phyloP scores from a whole-genome alignment of 805 yeast species.

The Candida ortonii region DNA sequence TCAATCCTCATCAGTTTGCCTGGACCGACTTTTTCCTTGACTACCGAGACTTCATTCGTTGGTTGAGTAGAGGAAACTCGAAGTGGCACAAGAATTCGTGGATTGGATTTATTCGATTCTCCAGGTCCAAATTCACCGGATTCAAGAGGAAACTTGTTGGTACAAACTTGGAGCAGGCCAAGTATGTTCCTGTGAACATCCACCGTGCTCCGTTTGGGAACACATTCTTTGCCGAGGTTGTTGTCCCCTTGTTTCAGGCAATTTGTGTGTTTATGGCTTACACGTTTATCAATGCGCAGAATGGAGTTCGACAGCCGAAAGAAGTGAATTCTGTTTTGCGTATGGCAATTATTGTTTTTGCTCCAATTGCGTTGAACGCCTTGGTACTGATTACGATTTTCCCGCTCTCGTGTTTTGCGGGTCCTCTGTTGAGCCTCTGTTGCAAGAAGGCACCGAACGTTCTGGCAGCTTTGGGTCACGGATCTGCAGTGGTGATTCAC shows the following conservation, averaged over 20 bases:
- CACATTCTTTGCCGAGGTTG: conserved; percentile 73
- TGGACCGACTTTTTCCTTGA: conserved; percentile 47
- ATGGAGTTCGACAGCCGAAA: conserved; percentile 59
- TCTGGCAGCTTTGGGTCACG: conserved; percentile 42
- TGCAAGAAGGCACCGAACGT: conserved; percentile 35
- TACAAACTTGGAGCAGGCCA: conserved; percentile 36
- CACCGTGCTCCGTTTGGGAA: conserved; percentile 78
- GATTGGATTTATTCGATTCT: conserved; percentile 69
- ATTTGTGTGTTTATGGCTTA: conserved; percentile 70
- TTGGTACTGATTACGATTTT: conserved; percentile 33
- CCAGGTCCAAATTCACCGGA: conserved; percentile 90
- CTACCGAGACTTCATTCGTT: conserved; percentile 50
- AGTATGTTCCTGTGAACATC: conserved; percentile 39
- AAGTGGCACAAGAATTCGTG: conserved; percentile 70
- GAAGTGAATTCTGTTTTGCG: conserved; percentile 61
- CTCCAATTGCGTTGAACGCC: conserved; percentile 46
- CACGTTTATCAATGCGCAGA: conserved; percentile 80
- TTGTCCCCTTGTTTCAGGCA: conserved; percentile 69
- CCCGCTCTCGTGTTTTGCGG: conserved; percentile 36
- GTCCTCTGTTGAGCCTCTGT: conserved; percentile 36
- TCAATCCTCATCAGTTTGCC: conserved; percentile 54
- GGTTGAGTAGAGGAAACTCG: conserved; percentile 81
- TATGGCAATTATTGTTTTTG: conserved; percentile 47
- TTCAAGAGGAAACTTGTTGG: conserved; percentile 62
- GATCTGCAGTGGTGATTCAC: conserved; percentile 33